Evolutionary conservation across 164 flowering plant species (phyloP), one percentile per base, ranked within the genome.

Genomic region (Stephania japonica): DNA sequence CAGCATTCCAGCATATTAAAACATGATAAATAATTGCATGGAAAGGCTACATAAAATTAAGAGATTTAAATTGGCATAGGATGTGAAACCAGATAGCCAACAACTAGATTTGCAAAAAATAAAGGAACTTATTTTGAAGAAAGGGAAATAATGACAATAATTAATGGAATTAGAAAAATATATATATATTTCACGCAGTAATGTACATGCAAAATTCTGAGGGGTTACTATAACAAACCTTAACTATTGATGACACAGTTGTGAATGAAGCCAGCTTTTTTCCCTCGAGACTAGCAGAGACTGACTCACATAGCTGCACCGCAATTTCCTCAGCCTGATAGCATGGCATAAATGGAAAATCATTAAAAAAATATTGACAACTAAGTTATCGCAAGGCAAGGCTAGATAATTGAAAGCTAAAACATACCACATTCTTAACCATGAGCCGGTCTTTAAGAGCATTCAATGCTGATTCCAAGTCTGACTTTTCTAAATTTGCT

Each of bases 351-450:
- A 49, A 13, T 19, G 9, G 70, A 62, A 18, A 19, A 16, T n/a
- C 49, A 79, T 44, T n/a, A n/a, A n/a, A 44, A 71, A 63, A 71
- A 72, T 50, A 19, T 63, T 67, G 19, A 11, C 10, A 43, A 69
- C 25, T 68, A 76, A 65, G n/a, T 32, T 49, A 11, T 16, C 3
- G 24, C 7, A 41, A 73, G 59, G 16, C 41, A 7, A 21, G 38
- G 14, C 18, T 42, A 8, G 25, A 41, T 21, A 70, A 3, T 67
- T 21, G 50, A 75, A 23, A 49, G 66, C 77, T 50, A 32, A 25
- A 42, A 74, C 96, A 85, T 88, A 95, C 99, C 96, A 93, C 99
- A 85, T 95, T 95, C 89, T 95, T 95, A 74, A 93, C 88, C 99
- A 95, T 93, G 19, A 95, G 88, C 86, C 97, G 87, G 72, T 95